Evolutionary conservation across 352 stramenopile species (phyloP).

Genomic region (Pilasporangium apinafurcum): DNA sequence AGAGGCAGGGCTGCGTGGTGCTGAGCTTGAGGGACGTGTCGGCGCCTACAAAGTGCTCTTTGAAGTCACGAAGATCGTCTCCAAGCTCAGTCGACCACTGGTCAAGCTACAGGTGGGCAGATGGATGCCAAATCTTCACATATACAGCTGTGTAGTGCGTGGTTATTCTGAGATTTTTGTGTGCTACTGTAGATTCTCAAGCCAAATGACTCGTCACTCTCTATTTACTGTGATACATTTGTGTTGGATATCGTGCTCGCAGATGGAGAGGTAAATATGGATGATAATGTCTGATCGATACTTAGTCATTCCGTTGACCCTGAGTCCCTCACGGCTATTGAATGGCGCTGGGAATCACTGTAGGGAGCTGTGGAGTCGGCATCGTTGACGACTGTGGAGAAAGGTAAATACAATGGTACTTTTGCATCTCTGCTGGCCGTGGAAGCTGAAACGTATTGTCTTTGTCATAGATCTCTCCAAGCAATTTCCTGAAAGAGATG

Average conservation of each 20-base stretch:
- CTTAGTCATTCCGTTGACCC: too few species aligned
- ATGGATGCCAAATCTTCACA: not conserved
- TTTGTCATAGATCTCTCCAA: slow-evolving; percentile 57
- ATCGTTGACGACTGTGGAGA: slow-evolving; percentile 79
- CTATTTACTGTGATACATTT: slow-evolving; percentile 86
- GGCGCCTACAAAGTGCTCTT: slow-evolving; percentile 88
- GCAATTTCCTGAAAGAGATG: slow-evolving; percentile 79
- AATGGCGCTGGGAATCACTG: not conserved
- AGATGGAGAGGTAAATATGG: slow-evolving; percentile 44
- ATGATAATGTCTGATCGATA: too few species aligned
- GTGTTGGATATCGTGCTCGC: slow-evolving; percentile 80
- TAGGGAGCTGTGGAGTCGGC: slow-evolving; percentile 66
- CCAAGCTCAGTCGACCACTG: slow-evolving; percentile 73
- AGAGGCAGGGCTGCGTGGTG: slow-evolving; percentile 72
- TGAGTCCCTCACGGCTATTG: not conserved
- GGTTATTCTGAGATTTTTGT: not conserved
- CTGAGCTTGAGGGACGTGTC: slow-evolving; percentile 79
- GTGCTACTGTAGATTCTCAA: slow-evolving; percentile 58
- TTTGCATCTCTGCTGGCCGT: not conserved
- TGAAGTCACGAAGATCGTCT: slow-evolving; percentile 85
- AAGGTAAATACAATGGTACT: slow-evolving; percentile 16
- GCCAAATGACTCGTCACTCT: slow-evolving; percentile 78
- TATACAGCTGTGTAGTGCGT: slow-evolving; percentile 1
- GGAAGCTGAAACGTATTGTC: not conserved
- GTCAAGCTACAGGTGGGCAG: slow-evolving; percentile 56